Conservation (phyloP, 495 filamentous ascomycete species). For the Hyaloscypha variabilis region DNA sequence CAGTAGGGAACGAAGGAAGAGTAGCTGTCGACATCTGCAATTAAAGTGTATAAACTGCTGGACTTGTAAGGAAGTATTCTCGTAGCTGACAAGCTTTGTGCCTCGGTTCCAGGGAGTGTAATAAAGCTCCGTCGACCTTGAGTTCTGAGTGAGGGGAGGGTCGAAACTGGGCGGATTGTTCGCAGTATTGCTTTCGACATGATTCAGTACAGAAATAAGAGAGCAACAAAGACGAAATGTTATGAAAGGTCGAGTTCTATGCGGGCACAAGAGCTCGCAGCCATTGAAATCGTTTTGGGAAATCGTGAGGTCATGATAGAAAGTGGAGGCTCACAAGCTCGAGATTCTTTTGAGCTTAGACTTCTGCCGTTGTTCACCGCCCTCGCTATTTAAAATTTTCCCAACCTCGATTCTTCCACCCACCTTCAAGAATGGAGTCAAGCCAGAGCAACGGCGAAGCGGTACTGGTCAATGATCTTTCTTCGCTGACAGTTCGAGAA, state of each 20-base stretch:
- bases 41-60: conserved; percentile 71
- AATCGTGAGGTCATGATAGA: conserved; percentile 17
- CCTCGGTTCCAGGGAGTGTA: conserved; percentile 38
- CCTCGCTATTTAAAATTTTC: neutral
- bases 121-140: conserved; percentile 37
- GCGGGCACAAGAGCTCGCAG: neutral
- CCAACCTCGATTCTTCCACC: neutral
- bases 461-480: conserved; percentile 16
- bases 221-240: neutral
- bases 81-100: conserved; percentile 67
- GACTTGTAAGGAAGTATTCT: conserved; percentile 81
- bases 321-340: neutral
- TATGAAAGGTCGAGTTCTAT: conserved; percentile 3
- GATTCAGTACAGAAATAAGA: neutral
- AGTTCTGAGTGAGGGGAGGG: conserved; percentile 13
- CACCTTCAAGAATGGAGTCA: conserved; percentile 21
- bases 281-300: neutral
- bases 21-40: conserved; percentile 85
- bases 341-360: neutral
- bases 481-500: conserved; percentile 23
- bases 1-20: conserved; percentile 85
- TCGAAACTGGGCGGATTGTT: conserved; percentile 10
- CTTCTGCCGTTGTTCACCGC: conserved; percentile 3
- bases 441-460: conserved; percentile 18
- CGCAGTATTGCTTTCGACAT: conserved; percentile 27